Evolutionary conservation across 192 early-diverging fungal species (phyloP), one percentile per base, ranked within the genome.

Genomic region (Umbelopsis isabellina): DNA sequence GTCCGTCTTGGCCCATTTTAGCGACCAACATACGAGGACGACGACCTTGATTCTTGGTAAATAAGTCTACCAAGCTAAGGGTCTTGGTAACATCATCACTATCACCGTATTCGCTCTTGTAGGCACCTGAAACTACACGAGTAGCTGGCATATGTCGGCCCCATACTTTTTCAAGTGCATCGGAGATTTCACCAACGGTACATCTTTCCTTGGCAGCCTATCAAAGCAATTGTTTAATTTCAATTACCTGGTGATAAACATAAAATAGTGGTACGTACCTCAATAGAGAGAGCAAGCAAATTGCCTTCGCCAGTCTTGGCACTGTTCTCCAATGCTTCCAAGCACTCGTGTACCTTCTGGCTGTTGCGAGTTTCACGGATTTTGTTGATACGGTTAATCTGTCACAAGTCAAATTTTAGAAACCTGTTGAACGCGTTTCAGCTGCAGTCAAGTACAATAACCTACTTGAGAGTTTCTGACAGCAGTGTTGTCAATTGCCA

Each of bases 1-100:
- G 94, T 25, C 94, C 94, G 76, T 95, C 94, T 82, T 95, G 94
- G 55, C 94, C 94, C 92, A 94, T 94, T 82, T 95, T 95, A 64
- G 92, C 94, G 5, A 95, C 92, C 21, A 95, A 80, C 70, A 95
- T 84, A 81, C 94, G 91, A 20, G 94, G 94, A n/a, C 92, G 90
- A 46, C 93, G 87, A 77, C 94, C 94, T 65, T 91, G 84, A 25
- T 72, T 82, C 69, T 88, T 84, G 20, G 85, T 84, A 77, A 94
- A 94, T 71, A 77, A 79, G 52, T 91, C 85, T 6, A 89, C 84
- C 72, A 88, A 75, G 47, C 81, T 77, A 20, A 93, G 74, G 1
- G 92, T 92, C 12, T 87, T 79, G 18, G 71, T 68, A 47, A 94
- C 87, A 48, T 94, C 91, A 25, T 82, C 84, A 47, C 66, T 71